These are phyloP conservation scores for Podila epigama DNA, from an alignment of 192 early-diverging fungal species.

Conservation along the genomic window DNA sequence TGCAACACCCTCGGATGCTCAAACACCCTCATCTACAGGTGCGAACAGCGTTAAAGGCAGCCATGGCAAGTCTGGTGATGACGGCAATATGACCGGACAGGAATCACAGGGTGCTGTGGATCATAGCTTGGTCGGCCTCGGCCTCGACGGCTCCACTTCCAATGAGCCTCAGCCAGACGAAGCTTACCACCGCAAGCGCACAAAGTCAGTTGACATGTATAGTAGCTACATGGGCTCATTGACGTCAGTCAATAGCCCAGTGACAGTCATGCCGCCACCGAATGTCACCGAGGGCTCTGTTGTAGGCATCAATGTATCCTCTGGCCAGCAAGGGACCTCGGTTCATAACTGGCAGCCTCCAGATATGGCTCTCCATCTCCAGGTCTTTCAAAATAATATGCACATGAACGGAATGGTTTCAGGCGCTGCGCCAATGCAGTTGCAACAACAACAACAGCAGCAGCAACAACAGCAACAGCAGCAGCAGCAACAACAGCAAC, in stretches of 20 bases:
- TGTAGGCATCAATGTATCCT: neutral
- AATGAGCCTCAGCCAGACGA: conserved; percentile 15
- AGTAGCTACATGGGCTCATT: conserved; percentile 23
- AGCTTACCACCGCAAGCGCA: conserved; percentile 42
- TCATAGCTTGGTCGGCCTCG: conserved; percentile 21
- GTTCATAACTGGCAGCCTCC: conserved; percentile 48
- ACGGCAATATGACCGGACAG: neutral
- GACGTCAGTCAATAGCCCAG: conserved; percentile 9
- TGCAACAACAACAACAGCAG: conserved; percentile 33
- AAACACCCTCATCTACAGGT: neutral
- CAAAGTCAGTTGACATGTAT: conserved; percentile 49
- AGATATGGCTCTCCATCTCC: conserved; percentile 43
- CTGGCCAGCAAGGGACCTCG: conserved; percentile 21
- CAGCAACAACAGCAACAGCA: no score
- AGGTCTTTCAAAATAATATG: conserved; percentile 40
- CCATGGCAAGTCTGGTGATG: neutral
- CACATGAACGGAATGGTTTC: conserved; percentile 25
- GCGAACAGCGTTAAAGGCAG: neutral
- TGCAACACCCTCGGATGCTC: neutral
- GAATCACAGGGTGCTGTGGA: conserved; percentile 21
- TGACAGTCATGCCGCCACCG: conserved; percentile 2
- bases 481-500: no score
- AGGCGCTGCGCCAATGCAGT: conserved; percentile 24
- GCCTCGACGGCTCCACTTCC: conserved; percentile 9
- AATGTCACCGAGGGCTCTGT: neutral